Conservation (phyloP, 495 filamentous ascomycete species). For the Thermochaetoides thermophila region DNA sequence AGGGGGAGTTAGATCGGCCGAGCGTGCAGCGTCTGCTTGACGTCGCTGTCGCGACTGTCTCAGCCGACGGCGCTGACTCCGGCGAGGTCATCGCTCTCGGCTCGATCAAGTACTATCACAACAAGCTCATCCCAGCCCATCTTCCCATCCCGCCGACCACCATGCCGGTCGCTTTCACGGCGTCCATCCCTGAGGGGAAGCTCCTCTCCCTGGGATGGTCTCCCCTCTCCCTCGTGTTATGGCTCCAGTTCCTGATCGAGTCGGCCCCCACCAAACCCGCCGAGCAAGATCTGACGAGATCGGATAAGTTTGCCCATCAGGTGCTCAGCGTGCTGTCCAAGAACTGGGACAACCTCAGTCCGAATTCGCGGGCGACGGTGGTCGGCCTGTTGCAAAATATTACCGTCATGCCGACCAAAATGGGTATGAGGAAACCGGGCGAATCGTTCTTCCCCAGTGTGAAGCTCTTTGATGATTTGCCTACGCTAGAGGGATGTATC, state of each 20-base stretch:
- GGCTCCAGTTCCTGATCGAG: slow-evolving; percentile 65
- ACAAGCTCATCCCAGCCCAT: slow-evolving; percentile 61
- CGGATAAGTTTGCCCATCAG: slow-evolving; percentile 58
- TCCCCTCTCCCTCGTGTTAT: slow-evolving; percentile 64
- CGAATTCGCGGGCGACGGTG: slow-evolving; percentile 48
- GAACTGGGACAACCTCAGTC: slow-evolving; percentile 65
- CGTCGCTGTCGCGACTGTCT: slow-evolving; percentile 66
- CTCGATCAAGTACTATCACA: slow-evolving; percentile 59
- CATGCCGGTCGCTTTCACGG: slow-evolving; percentile 64
- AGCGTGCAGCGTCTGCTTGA: slow-evolving; percentile 53
- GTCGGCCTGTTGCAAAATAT: slow-evolving; percentile 44
- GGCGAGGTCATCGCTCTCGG: slow-evolving; percentile 60
- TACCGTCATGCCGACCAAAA: slow-evolving; percentile 77
- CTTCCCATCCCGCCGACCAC: slow-evolving; percentile 71
- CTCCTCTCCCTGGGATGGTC: slow-evolving; percentile 71
- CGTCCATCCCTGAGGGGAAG: slow-evolving; percentile 37
- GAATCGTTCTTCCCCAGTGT: slow-evolving; percentile 91
- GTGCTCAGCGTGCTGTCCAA: slow-evolving; percentile 74
- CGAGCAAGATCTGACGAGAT: slow-evolving; percentile 45
- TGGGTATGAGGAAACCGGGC: slow-evolving; percentile 73
- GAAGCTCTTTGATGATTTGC: slow-evolving; percentile 85
- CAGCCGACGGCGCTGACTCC: slow-evolving; percentile 41
- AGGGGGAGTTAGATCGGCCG: slow-evolving; percentile 48
- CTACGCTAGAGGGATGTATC: slow-evolving; percentile 56
- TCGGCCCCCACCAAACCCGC: slow-evolving; percentile 30